phyloP scores from a whole-genome alignment of 2,329 filamentous ascomycete genomes.

The Diaporthe citrichinensis region DNA sequence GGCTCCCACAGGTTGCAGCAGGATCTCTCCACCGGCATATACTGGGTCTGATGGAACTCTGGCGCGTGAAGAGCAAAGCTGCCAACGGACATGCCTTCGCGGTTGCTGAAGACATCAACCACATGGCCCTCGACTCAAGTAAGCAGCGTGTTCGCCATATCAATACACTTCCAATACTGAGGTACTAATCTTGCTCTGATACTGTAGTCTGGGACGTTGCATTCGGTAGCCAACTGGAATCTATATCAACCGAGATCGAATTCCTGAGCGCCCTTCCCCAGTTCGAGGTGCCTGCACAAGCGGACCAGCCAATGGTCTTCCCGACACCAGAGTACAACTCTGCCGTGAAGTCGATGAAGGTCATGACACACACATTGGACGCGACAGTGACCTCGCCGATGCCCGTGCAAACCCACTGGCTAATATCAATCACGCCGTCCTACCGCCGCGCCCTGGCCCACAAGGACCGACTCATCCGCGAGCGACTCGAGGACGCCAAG shows the following conservation, averaged over 20 bases:
- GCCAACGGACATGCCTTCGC: slow-evolving; percentile 19
- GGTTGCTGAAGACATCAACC: slow-evolving; percentile 28
- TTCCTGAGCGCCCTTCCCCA: not conserved
- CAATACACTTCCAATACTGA: no score
- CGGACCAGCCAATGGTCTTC: slow-evolving; percentile 7
- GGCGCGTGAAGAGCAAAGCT: slow-evolving; percentile 25
- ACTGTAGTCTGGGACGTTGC: slow-evolving; percentile 33
- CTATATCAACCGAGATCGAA: slow-evolving; percentile 5
- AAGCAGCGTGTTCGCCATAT: not conserved
- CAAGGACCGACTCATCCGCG: slow-evolving; percentile 33
- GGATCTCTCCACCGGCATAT: slow-evolving; percentile 31
- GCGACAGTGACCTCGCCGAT: slow-evolving; percentile 29
- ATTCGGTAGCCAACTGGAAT: slow-evolving; percentile 30
- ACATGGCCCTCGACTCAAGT: slow-evolving; percentile 39
- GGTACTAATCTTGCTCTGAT: not conserved
- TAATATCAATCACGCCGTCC: slow-evolving; percentile 8
- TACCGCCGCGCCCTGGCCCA: slow-evolving; percentile 33
- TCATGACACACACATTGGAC: slow-evolving; percentile 25
- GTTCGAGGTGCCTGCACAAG: not conserved
- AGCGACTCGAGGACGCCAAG: slow-evolving; percentile 34
- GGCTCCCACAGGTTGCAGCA: slow-evolving; percentile 30
- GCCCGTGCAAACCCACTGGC: slow-evolving; percentile 24
- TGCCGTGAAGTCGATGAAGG: slow-evolving; percentile 27
- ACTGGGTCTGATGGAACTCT: slow-evolving; percentile 31
- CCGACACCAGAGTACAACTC: slow-evolving; percentile 32